Evolutionary conservation across 371 early-diverging fungal species (phyloP).

Genomic region (Mucor circinelloides): DNA sequence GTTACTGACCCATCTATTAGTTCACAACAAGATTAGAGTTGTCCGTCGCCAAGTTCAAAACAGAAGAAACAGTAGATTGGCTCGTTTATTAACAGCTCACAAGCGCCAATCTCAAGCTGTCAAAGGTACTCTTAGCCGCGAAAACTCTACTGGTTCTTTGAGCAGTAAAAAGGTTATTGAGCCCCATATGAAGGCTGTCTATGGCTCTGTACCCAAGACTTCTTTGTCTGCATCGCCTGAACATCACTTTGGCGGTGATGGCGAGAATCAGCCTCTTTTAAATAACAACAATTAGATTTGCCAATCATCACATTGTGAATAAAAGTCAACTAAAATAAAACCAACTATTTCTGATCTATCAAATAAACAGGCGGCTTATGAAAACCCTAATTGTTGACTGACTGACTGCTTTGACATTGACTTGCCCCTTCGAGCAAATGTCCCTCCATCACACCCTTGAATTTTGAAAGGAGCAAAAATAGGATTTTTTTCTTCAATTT

Average conservation of each 20-base stretch:
- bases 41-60: conserved; percentile 29
- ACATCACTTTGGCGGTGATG: neutral
- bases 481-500: neutral
- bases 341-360: no score
- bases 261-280: conserved; percentile 26
- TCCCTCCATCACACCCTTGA: neutral
- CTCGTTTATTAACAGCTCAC: conserved; percentile 25
- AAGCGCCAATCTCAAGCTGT: conserved; percentile 9
- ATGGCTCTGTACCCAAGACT: conserved; percentile 22
- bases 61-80: conserved; percentile 26
- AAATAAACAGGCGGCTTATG: no score
- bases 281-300: conserved; percentile 1
- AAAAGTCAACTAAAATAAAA: no score
- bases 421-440: neutral
- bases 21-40: conserved; percentile 34
- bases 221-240: conserved; percentile 22
- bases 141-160: conserved; percentile 17
- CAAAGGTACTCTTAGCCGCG: conserved; percentile 3
- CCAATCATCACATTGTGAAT: no score
- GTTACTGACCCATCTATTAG: no score
- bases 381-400: neutral
- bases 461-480: neutral
- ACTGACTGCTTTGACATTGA: neutral
- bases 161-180: conserved; percentile 25
- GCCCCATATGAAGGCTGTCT: conserved; percentile 26